Base-by-base conservation (phyloP, 768 basidiomycete genomes). In the Heimioporus sp. region DNA sequence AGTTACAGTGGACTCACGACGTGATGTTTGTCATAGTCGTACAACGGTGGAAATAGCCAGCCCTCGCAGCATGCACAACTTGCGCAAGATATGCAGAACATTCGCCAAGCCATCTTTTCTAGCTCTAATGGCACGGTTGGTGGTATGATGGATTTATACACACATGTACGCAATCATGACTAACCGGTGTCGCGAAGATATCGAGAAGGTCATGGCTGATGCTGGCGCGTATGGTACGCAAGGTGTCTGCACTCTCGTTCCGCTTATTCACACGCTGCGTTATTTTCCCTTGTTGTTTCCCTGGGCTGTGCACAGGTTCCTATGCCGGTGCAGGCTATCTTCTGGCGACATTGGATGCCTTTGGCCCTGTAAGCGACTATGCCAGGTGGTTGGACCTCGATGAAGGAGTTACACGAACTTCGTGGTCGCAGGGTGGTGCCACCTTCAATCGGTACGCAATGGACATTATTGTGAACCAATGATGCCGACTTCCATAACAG, bases 301-400 rank as follows among this genome's bases (percentile, higher is more conserved):
- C 41, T 19, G 54, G 44, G 42, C 42, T 8, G n/a, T 38, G 43
- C 30, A 35, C 43, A 88, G 87, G 87, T 20, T 87, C 87, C 3
- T 88, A 85, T 56, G 75, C 81, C 4, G 81, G 81, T 6, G 82
- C 87, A 7, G 86, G 86, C 6, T 76, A 81, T 59, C 65, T 89
- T 2, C 52, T 86, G 3, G 74, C 80, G 0, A 80, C 75, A 10
- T 55, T 86, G 21, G 65, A 80, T 53, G 55, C 60, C 9, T 73
- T 71, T 2, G 77, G 57, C 16, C 6, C 46, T 5, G 56, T 63
- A 11, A 58, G 65, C 2, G 70, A 79, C 54, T 89, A 85, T 59
- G 73, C 65, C 21, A 78, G 88, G 21, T 89, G 83, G 81, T 72
- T 90, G 31, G 86, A 90, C 55, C 69, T 90, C 30, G 86, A 90